Percentiles rank a stretch among this genome's conserved stretches.
Conservation (phyloP, 1,284 basidiomycete species). For the Sporisorium reilianum region DNA sequence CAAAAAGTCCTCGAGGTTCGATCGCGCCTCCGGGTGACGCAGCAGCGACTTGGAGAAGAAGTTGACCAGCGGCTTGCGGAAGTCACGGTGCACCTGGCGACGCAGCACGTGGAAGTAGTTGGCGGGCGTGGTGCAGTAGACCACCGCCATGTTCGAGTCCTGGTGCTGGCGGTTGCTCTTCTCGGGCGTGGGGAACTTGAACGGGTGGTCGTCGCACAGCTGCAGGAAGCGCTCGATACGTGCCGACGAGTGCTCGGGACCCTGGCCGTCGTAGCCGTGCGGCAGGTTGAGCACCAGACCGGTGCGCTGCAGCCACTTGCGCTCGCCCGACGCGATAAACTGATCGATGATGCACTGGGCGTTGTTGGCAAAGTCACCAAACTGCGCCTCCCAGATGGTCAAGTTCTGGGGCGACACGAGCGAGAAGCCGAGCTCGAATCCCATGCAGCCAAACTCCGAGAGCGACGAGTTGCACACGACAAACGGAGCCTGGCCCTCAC, state of each 20-base stretch:
- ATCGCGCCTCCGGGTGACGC: constrained; percentile 91
- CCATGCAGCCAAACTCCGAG: constrained; percentile 93
- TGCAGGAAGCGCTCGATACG: constrained; percentile 97
- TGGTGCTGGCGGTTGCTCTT: constrained; percentile 96
- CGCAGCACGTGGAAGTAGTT: constrained; percentile 70
- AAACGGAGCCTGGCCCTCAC: constrained; percentile 87
- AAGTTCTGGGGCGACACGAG: constrained; percentile 93
- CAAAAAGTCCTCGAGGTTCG: constrained; percentile 85
- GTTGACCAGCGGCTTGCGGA: constrained; percentile 74
- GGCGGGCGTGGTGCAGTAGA: constrained; percentile 81
- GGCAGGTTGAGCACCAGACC: constrained; percentile 88
- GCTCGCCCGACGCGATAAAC: constrained; percentile 96
- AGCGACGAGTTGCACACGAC: constrained; percentile 97
- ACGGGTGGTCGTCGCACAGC: constrained; percentile 96
- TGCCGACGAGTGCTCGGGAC: constrained; percentile 97
- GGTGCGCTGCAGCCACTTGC: constrained; percentile 97
- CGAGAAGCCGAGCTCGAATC: constrained; percentile 98
- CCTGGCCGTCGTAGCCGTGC: constrained; percentile 98
- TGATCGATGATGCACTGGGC: constrained; percentile 99
- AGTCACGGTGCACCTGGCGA: constrained; percentile 69
- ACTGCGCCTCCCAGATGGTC: constrained; percentile 98
- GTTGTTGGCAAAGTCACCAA: constrained; percentile 84
- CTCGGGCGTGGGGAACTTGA: constrained; percentile 86
- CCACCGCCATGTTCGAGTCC: constrained; percentile 99
- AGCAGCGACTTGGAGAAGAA: constrained; percentile 98